Conservation (phyloP, 2,329 filamentous ascomycete species). For the Paecilomyces fulvus region DNA sequence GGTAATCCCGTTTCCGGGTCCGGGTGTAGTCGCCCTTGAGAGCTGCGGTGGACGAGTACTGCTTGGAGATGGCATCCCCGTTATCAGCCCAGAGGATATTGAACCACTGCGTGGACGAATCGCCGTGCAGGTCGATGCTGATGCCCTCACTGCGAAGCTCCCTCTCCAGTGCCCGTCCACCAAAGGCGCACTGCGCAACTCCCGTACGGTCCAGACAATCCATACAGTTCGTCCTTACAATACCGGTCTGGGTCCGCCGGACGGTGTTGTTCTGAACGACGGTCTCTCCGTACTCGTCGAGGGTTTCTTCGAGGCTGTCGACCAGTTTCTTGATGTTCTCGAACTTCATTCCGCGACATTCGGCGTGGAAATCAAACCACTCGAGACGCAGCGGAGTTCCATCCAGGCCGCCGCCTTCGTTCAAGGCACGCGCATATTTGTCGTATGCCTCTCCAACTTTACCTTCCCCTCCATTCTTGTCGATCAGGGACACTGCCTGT, state of each 20-base stretch:
- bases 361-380: constrained; percentile 95
- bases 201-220: constrained; percentile 95
- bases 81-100: constrained; percentile 97
- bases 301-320: constrained; percentile 56
- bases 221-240: constrained; percentile 96
- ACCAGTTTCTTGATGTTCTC: constrained; percentile 83
- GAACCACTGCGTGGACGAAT: constrained; percentile 83
- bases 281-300: constrained; percentile 66
- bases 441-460: constrained; percentile 73
- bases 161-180: constrained; percentile 67
- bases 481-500: constrained; percentile 75
- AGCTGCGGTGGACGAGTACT: constrained; percentile 91
- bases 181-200: constrained; percentile 88
- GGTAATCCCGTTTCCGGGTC: constrained; percentile 81
- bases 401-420: constrained; percentile 50
- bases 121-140: constrained; percentile 63
- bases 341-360: constrained; percentile 94
- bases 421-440: constrained; percentile 56
- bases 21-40: constrained; percentile 96
- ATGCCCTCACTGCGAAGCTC: constrained; percentile 71
- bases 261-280: constrained; percentile 42
- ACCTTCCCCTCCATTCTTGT: constrained; percentile 76
- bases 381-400: constrained; percentile 59
- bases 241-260: constrained; percentile 54
- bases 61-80: constrained; percentile 87